Conservation (phyloP, 345 rosid genomes). For the Pugionium dolabratum region DNA sequence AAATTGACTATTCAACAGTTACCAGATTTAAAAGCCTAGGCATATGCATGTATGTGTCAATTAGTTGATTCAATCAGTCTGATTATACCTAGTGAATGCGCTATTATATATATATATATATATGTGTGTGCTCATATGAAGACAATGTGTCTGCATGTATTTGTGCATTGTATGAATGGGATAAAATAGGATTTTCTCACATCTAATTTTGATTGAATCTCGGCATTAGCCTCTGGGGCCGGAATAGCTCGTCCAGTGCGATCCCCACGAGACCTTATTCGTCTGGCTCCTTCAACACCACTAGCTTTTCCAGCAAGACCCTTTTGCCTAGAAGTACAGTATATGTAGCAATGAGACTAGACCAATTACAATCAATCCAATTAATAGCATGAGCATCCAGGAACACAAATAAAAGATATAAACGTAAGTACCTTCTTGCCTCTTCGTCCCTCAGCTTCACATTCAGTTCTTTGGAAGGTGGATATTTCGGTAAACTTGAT, state of each 20-base stretch:
- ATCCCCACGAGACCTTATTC: slow-evolving; percentile 50
- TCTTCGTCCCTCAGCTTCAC: slow-evolving; percentile 77
- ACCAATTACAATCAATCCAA: slow-evolving; percentile 16
- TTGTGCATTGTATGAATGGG: slow-evolving; percentile 18
- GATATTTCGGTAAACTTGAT: slow-evolving; percentile 81
- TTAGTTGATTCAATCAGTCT: background rate
- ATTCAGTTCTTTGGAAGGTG: slow-evolving; percentile 92
- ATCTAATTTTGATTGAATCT: slow-evolving; percentile 66
- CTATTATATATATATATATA: too few relatives aligned
- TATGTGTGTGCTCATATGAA: background rate
- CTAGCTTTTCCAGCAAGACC: slow-evolving; percentile 50
- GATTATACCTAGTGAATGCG: background rate
- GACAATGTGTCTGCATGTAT: slow-evolving; percentile 1
- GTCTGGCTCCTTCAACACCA: slow-evolving; percentile 61
- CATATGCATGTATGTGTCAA: slow-evolving; percentile 12
- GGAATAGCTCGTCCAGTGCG: slow-evolving; percentile 67
- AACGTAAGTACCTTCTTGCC: slow-evolving; percentile 59
- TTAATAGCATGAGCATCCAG: slow-evolving; percentile 22
- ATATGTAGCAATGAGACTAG: slow-evolving; percentile 29
- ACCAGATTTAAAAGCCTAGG: background rate
- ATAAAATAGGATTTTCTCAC: slow-evolving; percentile 37
- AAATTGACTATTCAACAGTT: too few relatives aligned
- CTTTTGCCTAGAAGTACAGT: slow-evolving; percentile 52
- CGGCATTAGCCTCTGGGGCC: slow-evolving; percentile 92
- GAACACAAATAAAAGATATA: slow-evolving; percentile 11